Evolutionary conservation across 257 asterid genomes (phyloP), one percentile per base, ranked within the genome.

Genomic region (Craterostigma plantagineum): DNA sequence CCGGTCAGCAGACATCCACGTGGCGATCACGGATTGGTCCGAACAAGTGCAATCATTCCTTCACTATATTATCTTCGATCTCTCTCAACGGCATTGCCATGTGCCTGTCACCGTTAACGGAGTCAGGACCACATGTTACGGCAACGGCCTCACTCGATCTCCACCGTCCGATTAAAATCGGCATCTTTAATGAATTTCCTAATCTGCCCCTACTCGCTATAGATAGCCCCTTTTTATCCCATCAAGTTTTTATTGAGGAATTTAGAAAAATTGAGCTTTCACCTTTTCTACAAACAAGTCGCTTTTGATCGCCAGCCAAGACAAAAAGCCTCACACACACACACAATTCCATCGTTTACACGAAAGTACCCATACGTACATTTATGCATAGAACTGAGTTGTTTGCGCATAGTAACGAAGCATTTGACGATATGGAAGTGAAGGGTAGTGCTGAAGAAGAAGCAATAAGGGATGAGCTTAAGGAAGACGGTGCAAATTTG

Each of bases 71-170:
- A n/a, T n/a, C n/a, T n/a, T 71, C 59, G 73, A 68, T 75, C 69
- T 55, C 63, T 54, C 70, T 60, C 51, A 70, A 85, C 93, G 86
- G 96, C 91, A 75, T 59, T 55, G 49, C 72, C 91, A 78, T 68
- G 90, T 82, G 90, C 82, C 81, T 73, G 92, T 72, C 90, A 44
- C 92, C 80, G 90, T 76, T 75, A 79, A 73, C 84, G 91, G 85
- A 66, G 73, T 65, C 67, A 58, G 94, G 95, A 87, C 93, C 97
- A 82, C 95, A 61, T 76, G 78, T 62, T 71, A 63, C 73, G 72
- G 65, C 72, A 75, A 72, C 90, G 68, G 71, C 63, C 73, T 79
- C 65, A 3, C 55, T 66, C 39, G 35, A 67, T 76, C 75, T 76
- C 53, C 67, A 63, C 85, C 90, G 68, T 85, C 57, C 50, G 94